A percentile compares a stretch with the other conserved stretches of the same genome.
Evolutionary conservation across 2,329 filamentous ascomycete species (phyloP).

Genomic region (Cercospora janseana): DNA sequence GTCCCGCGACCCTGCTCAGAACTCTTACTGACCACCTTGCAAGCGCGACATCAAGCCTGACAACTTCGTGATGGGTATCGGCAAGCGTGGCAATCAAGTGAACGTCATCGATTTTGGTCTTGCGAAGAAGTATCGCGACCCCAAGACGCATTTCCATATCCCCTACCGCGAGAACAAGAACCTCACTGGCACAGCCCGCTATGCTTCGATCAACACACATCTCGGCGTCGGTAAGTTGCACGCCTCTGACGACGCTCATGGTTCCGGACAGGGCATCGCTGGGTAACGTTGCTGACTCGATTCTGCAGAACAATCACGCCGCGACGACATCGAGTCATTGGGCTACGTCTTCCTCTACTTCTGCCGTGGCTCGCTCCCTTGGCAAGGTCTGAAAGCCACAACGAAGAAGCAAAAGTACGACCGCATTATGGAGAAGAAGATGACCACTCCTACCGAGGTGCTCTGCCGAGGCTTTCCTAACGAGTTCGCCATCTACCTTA

Average conservation of each 20-base stretch:
- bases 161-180: slow-evolving; percentile 6
- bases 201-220: background rate
- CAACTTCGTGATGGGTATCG: slow-evolving; percentile 22
- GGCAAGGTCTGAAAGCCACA: slow-evolving; percentile 29
- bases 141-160: background rate
- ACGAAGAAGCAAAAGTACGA: slow-evolving; percentile 24
- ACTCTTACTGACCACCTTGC: background rate
- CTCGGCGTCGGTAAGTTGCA: background rate
- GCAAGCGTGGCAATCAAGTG: slow-evolving; percentile 25
- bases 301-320: slow-evolving; percentile 30
- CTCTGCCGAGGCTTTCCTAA: slow-evolving; percentile 99
- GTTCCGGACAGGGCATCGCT: slow-evolving; percentile 28
- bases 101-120: slow-evolving; percentile 27
- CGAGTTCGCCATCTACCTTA: slow-evolving; percentile 98
- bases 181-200: background rate
- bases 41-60: slow-evolving; percentile 21
- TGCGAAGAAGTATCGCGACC: slow-evolving; percentile 12
- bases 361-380: slow-evolving; percentile 31
- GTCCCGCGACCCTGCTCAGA: too few species aligned
- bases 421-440: slow-evolving; percentile 30
- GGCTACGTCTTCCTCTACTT: slow-evolving; percentile 35
- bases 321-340: slow-evolving; percentile 34
- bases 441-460: slow-evolving; percentile 8
- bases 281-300: slow-evolving; percentile 20
- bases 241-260: slow-evolving; percentile 21